Base-by-base conservation (phyloP, 768 basidiomycete species). In the Sporobolomyces pararoseus region DNA sequence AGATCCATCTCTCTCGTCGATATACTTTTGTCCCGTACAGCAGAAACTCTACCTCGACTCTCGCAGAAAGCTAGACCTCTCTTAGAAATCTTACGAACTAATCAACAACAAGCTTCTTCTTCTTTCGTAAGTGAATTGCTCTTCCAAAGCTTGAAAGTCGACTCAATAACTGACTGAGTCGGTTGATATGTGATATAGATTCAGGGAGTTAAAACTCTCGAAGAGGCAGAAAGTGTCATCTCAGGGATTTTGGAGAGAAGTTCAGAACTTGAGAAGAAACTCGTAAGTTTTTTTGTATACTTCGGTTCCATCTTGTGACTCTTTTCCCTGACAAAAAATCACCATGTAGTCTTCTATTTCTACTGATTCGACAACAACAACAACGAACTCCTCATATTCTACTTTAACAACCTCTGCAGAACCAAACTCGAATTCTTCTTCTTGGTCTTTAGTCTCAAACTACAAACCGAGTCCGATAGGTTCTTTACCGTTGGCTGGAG, bases 391-490 rank as follows among this genome's bases (percentile, higher is more conserved):
- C 46, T 47, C 13, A 12, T 13, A 7, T 13, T 47, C 10, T 13
- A 13, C 50, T 51, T 51, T 25, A 25, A 17, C 50, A 10, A 27
- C 46, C 21, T 27, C 25, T 7, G 9, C 46, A 47, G 7, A 9
- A 47, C 46, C 19, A 17, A 13, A 7, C 12, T 16, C 46, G 46
- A 47, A 51, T 51, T 25, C 63, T 17, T 3, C 53, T 4, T 9
- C 54, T 4, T n/a, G 52, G 10, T 16, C 39, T 34, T 25, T 13
- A 23, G 5, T 25, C 23, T 3, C 29, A 14, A 32, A 32, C 13
- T 72, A 64, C 63, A 66, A 32, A 32, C 29, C 63, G 1, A 27
- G 64, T 13, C 71, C 71, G n/a, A 65, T 72, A 19, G 71, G 71
- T 0, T 7, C 49, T 17, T 50, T 72, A 12, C 71, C 71, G 21